Evolutionary conservation across 1,139 yeast species (phyloP).

Genomic region (Debaryomycetaceae sp.): DNA sequence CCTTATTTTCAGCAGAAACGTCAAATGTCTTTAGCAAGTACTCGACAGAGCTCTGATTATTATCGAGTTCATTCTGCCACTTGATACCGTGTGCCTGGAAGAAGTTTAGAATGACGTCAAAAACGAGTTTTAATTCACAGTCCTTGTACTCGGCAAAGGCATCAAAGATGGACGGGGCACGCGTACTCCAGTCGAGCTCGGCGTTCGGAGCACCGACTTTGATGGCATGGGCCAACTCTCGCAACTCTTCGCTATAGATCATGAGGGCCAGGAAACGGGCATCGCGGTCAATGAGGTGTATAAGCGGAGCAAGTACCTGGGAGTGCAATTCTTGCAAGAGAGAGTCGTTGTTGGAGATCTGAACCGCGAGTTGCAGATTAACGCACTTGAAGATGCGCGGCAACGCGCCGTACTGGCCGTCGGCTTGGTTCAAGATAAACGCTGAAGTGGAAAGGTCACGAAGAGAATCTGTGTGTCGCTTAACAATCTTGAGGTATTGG

Average conservation of each 20-base stretch:
- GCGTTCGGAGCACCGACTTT: slow-evolving; percentile 14
- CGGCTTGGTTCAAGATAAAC: slow-evolving; percentile 4
- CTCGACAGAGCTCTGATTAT: slow-evolving; percentile 58
- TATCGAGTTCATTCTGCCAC: slow-evolving; percentile 31
- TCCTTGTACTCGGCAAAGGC: slow-evolving; percentile 68
- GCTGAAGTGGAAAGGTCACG: slow-evolving; percentile 2
- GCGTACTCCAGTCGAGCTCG: slow-evolving; percentile 55
- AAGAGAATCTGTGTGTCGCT: slow-evolving; percentile 6
- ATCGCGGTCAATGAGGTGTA: slow-evolving; percentile 41
- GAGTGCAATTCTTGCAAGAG: slow-evolving; percentile 41
- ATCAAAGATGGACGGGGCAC: slow-evolving; percentile 70
- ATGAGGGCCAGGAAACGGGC: slow-evolving; percentile 35
- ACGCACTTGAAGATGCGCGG: slow-evolving; percentile 50
- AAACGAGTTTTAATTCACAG: slow-evolving; percentile 52
- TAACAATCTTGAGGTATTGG: slow-evolving; percentile 7
- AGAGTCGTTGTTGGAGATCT: slow-evolving; percentile 41
- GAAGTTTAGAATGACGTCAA: slow-evolving; percentile 58
- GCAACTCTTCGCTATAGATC: slow-evolving; percentile 31
- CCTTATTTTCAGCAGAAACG: slow-evolving; percentile 27
- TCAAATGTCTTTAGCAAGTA: slow-evolving; percentile 41
- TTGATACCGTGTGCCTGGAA: slow-evolving; percentile 52
- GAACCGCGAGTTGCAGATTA: slow-evolving; percentile 40
- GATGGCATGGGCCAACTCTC: slow-evolving; percentile 21
- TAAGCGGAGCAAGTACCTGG: slow-evolving; percentile 48
- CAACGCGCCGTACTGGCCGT: slow-evolving; percentile 40